Percentiles rank a stretch among this genome's conserved stretches.
phyloP scores from a whole-genome alignment of 176 grass and related monocot genomes.

The Avena eriantha region DNA sequence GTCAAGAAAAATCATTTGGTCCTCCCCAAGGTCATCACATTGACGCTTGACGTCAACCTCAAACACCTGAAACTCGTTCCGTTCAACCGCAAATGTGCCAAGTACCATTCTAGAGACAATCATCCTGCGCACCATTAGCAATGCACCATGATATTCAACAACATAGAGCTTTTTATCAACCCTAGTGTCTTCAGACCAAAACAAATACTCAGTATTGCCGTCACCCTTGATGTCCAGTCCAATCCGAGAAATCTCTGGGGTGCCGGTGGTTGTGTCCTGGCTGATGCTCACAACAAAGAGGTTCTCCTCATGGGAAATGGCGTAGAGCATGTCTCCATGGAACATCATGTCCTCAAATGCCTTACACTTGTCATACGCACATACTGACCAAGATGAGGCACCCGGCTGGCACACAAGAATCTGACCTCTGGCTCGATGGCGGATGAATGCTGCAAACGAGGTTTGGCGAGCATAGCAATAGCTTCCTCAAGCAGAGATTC shows the following conservation, averaged over 20 bases:
- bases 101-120: background rate
- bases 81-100: background rate
- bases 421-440: background rate
- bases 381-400: background rate
- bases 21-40: background rate
- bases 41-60: background rate
- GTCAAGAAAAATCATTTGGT: background rate
- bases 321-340: background rate
- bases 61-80: slow-evolving; percentile 12
- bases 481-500: background rate
- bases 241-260: background rate
- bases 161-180: background rate
- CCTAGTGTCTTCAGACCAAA: background rate
- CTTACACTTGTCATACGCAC: slow-evolving; percentile 9
- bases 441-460: background rate
- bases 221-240: background rate
- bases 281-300: slow-evolving; percentile 4
- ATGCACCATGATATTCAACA: slow-evolving; percentile 1
- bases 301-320: background rate
- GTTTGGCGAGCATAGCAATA: background rate
- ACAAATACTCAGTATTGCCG: background rate
- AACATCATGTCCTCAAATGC: background rate
- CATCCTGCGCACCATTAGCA: slow-evolving; percentile 2
- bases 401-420: background rate
- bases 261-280: background rate